phyloP scores from a whole-genome alignment of 2,329 filamentous ascomycete genomes.

The Alternaria triticimaculans region DNA sequence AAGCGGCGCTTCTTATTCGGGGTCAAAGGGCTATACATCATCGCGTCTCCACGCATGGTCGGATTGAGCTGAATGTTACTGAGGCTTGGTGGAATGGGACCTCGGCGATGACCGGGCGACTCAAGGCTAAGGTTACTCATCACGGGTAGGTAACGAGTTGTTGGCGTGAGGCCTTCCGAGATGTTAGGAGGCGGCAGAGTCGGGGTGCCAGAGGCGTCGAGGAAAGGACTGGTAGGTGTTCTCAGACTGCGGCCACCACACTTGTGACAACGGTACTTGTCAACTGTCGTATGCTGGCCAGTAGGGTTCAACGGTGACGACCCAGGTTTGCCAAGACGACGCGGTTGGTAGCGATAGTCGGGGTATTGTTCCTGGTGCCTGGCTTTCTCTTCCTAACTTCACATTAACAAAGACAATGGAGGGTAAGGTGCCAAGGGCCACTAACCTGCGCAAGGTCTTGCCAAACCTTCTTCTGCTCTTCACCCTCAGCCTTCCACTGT shows the following conservation, averaged over 20 bases:
- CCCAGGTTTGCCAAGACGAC: slow-evolving; percentile 55
- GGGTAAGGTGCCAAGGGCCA: neutral
- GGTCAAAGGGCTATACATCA: slow-evolving; percentile 41
- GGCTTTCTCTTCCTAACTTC: slow-evolving; percentile 77
- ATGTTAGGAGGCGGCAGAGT: slow-evolving; percentile 49
- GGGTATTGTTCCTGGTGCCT: slow-evolving; percentile 90
- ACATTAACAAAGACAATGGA: slow-evolving; percentile 18
- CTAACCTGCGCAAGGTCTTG: slow-evolving; percentile 82
- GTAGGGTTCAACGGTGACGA: slow-evolving; percentile 44
- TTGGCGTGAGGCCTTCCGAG: slow-evolving; percentile 42
- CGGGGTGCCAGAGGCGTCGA: slow-evolving; percentile 53
- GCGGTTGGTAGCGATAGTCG: slow-evolving; percentile 91
- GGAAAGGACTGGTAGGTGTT: slow-evolving; percentile 65
- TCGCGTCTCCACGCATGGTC: slow-evolving; percentile 29
- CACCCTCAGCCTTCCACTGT: slow-evolving; percentile 82
- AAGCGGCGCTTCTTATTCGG: slow-evolving; percentile 46
- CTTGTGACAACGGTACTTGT: slow-evolving; percentile 67
- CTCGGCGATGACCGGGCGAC: slow-evolving; percentile 39
- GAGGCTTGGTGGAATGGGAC: slow-evolving; percentile 33
- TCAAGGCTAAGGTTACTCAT: slow-evolving; percentile 52
- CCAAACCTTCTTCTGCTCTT: slow-evolving; percentile 82
- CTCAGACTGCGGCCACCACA: slow-evolving; percentile 73
- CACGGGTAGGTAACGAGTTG: slow-evolving; percentile 43
- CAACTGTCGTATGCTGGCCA: slow-evolving; percentile 46
- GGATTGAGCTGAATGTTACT: slow-evolving; percentile 38